A percentile compares a stretch with the other conserved stretches of the same genome.
Evolutionary conservation across 805 yeast genomes (phyloP).

Genomic region (Wickerhamomyces bovis): DNA sequence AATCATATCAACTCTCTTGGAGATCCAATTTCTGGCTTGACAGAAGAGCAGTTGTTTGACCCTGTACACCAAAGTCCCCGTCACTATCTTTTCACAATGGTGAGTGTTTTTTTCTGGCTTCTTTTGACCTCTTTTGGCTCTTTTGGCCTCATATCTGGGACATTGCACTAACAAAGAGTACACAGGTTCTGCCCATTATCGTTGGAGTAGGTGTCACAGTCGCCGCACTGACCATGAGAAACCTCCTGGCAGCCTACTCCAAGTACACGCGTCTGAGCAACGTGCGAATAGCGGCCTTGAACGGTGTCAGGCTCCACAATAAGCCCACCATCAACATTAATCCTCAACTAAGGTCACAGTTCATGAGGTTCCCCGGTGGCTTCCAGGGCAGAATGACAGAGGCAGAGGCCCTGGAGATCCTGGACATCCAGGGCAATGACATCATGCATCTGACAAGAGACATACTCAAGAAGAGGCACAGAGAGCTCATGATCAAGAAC

Average conservation of each 20-base stretch:
- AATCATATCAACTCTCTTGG: too few species aligned
- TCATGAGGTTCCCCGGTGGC: slow-evolving; percentile 48
- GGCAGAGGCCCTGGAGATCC: slow-evolving; percentile 60
- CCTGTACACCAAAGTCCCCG: too few species aligned
- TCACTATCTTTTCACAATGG: too few species aligned
- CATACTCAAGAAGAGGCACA: slow-evolving; percentile 62
- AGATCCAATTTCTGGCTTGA: too few species aligned
- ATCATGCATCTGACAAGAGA: slow-evolving; percentile 42
- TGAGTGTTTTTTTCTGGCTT: too few species aligned
- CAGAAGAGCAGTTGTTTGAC: too few species aligned
- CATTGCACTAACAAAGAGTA: not conserved
- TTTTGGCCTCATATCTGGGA: too few species aligned
- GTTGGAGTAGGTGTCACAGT: slow-evolving; percentile 50
- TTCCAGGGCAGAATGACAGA: slow-evolving; percentile 63
- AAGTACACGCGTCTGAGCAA: slow-evolving; percentile 29
- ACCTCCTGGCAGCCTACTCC: slow-evolving; percentile 29
- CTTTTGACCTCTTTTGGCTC: too few species aligned
- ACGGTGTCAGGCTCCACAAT: slow-evolving; percentile 26
- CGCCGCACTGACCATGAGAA: slow-evolving; percentile 40
- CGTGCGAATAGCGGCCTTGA: slow-evolving; percentile 34
- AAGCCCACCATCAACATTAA: slow-evolving; percentile 12
- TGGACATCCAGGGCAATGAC: slow-evolving; percentile 52
- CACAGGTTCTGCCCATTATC: slow-evolving; percentile 42
- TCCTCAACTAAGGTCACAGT: slow-evolving; percentile 22
- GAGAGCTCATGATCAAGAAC: slow-evolving; percentile 71